Evolutionary conservation across 1,284 basidiomycete species (phyloP), one percentile per base, ranked within the genome.

Genomic region (Mycosarcoma maydis): DNA sequence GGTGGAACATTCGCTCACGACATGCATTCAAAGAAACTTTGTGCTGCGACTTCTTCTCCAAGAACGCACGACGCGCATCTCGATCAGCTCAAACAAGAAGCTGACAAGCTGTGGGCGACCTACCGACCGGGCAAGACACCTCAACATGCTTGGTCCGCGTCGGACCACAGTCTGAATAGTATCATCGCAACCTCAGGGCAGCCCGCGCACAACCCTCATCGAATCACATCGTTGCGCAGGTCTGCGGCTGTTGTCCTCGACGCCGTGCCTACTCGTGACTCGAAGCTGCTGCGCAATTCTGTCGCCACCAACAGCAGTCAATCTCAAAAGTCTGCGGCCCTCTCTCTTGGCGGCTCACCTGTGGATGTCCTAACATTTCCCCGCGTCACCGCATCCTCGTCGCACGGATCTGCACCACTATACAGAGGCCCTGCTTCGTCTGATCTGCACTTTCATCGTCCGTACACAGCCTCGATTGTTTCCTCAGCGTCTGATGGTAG

Each of bases 401-500:
- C 48, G 11, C 40, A 40, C 16, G 54, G 48, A 8, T 53, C 50
- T 13, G 19, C 46, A 6, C 47, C 52, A 6, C 47, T 48, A 4
- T 45, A 37, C 30, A 48, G 46, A 36, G 44, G 46, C 7, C 37
- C 37, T 23, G 24, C 33, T 8, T 37, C 46, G 13, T 49, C 61
- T n/a, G 61, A 61, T 14, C 3, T 37, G 24, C 43, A 45, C 29
- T 30, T 32, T 19, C 58, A 49, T 17, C 59, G 59, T 22, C 66
- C 66, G 10, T 51, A 69, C 34, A 62, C 66, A 14, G 66, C 66
- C 19, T 69, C 66, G 7, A 42, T 57, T 22, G 45, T 66, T 7
- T 58, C 64, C n/a, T 66, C 54, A 17, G 51, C 48, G 6, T 62
- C 62, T 2, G 60, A 60, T 3, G 24, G 47, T 22, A 70, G 59